Base-by-base conservation (phyloP, 164 flowering plant species). In the Paratinospora sagittata region DNA sequence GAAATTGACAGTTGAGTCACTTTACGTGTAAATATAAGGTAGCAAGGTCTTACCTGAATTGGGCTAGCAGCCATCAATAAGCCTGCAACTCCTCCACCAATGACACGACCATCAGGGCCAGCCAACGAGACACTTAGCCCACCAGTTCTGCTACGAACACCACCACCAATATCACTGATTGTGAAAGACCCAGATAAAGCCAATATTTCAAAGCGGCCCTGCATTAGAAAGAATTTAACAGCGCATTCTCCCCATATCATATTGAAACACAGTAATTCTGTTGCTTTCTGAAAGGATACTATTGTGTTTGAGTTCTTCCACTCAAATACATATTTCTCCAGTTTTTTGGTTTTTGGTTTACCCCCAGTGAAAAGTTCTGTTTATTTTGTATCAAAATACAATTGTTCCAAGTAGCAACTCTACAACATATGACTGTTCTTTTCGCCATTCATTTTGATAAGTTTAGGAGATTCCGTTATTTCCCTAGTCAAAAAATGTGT, bases 171-270 rank as follows among this genome's bases (percentile, higher is more conserved):
- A 6, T 93, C 91, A 73, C 73, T 63, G 39, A 76, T 34, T 4
- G 85, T 84, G 73, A 80, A 90, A 39, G 96, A 92, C 39, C 98
- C 98, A 58, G 88, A 78, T 60, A 92, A 84, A 49, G 91, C 83
- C 61, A 92, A 63, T 74, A 92, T 86, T 84, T 92, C 98, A 71
- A 90, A 92, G 11, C 92, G 89, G 3, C 98, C 98, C 98, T 92
- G 89, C 75, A 80, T 62, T 43, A 73, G 47, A 34, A 62, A 43
- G 26, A n/a, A 63, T 45, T 70, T 36, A 39, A 52, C 26, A 71
- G 26, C 9, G 19, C 45, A 65, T 36, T 13, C 58, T n/a, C n/a
- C 49, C 33, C 33, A 24, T 1, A 68, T 26, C 39, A 70, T 49
- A 62, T 1, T 19, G 27, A 61, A 10, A 61, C 7, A 39, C 43